Evolutionary conservation across 108 stramenopile genomes (phyloP).

Genomic region (Nitzschia palea): DNA sequence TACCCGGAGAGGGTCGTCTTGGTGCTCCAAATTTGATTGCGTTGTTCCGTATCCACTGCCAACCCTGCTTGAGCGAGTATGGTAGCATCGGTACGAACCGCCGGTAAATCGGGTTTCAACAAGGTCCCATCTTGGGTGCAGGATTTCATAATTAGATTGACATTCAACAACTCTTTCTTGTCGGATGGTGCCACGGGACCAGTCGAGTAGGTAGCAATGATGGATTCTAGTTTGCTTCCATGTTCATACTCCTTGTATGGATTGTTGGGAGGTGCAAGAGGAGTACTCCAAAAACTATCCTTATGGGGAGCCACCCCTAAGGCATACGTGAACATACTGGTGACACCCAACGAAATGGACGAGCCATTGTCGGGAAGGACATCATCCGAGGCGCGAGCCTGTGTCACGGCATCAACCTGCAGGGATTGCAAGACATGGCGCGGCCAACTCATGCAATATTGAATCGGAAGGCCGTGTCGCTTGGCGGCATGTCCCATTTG

Average conservation of each 20-base stretch:
- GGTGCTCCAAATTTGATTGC: slow-evolving; percentile 15
- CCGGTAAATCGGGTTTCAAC: slow-evolving; percentile 23
- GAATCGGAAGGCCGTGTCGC: slow-evolving; percentile 21
- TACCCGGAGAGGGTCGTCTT: slow-evolving; percentile 1
- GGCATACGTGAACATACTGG: slow-evolving; percentile 30
- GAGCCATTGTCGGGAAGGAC: slow-evolving; percentile 23
- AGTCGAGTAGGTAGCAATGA: slow-evolving; percentile 22
- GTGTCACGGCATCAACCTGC: slow-evolving; percentile 37
- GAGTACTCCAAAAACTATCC: slow-evolving; percentile 35
- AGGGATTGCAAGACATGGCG: slow-evolving; percentile 35
- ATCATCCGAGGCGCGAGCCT: slow-evolving; percentile 46
- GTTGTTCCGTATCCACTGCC: neutral
- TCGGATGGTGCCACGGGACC: slow-evolving; percentile 27
- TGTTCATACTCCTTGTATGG: slow-evolving; percentile 6
- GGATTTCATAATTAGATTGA: slow-evolving; percentile 10
- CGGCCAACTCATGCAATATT: slow-evolving; percentile 50
- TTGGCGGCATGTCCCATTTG: slow-evolving; percentile 40
- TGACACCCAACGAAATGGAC: slow-evolving; percentile 16
- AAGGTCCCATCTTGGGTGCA: slow-evolving; percentile 17
- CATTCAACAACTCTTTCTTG: slow-evolving; percentile 8
- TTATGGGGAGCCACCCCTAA: slow-evolving; percentile 40
- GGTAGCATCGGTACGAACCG: slow-evolving; percentile 16
- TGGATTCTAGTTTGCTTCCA: slow-evolving; percentile 2
- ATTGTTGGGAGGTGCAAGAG: slow-evolving; percentile 4
- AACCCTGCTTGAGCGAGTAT: slow-evolving; percentile 8